phyloP scores from a whole-genome alignment of 805 yeast species.

The Lipomyces mesembrius region DNA sequence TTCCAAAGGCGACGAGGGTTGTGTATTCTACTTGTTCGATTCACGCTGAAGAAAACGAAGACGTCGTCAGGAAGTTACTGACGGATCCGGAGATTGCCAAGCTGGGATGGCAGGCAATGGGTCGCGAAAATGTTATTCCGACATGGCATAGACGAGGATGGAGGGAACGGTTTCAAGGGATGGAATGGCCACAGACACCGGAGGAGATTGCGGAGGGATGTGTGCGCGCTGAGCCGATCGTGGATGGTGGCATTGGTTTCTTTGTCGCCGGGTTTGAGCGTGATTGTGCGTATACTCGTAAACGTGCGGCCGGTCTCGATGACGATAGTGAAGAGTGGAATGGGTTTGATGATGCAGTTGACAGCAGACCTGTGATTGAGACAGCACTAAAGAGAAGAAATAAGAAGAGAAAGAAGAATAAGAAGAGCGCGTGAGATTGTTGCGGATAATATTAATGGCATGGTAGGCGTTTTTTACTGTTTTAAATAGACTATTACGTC shows the following conservation, averaged over 20 bases:
- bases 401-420: background rate
- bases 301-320: constrained; percentile 26
- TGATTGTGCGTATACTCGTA: constrained; percentile 24
- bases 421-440: background rate
- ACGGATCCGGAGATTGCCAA: constrained; percentile 64
- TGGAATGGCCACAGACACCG: constrained; percentile 48
- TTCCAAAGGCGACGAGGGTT: constrained; percentile 75
- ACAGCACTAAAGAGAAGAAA: background rate
- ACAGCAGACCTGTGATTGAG: background rate
- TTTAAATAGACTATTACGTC: too few relatives aligned
- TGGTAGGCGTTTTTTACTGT: background rate
- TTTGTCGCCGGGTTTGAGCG: constrained; percentile 92
- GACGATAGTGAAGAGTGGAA: constrained; percentile 47
- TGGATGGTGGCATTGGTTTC: constrained; percentile 98
- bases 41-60: constrained; percentile 91
- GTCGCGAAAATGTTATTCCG: constrained; percentile 70
- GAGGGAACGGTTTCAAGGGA: constrained; percentile 64
- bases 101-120: constrained; percentile 75
- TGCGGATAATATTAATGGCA: background rate
- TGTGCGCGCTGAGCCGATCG: constrained; percentile 79
- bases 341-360: constrained; percentile 44
- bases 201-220: constrained; percentile 78
- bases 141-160: constrained; percentile 87
- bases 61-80: constrained; percentile 81
- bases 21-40: constrained; percentile 96